Evolutionary conservation across 2,329 filamentous ascomycete genomes (phyloP), one percentile per base, ranked within the genome.

Genomic region (Emmonsia crescens): DNA sequence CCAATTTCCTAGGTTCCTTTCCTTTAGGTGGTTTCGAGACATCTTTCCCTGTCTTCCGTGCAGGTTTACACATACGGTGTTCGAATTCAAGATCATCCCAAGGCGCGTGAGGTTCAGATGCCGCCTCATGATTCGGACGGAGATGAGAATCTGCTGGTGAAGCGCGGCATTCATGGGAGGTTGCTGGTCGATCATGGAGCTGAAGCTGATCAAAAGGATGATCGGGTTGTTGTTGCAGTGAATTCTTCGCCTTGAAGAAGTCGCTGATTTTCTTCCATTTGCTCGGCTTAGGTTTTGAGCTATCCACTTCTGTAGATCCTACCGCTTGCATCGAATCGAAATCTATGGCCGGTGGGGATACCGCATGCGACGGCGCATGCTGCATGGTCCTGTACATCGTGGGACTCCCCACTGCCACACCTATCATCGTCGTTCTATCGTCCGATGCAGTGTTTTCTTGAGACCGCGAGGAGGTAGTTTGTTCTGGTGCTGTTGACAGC

Each of bases 341-440:
- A 16, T 51, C 51, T 60, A 27, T n/a, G n/a, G 31, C 44, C 19
- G 29, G 14, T 31, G 33, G 14, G n/a, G 49, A 46, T 33, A 49
- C 33, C 9, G 24, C 44, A 38, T 14, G 19, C 29, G 12, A 42
- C 8, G 12, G 31, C 12, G 19, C 6, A 29, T 38, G 27, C 27
- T 52, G 49, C 12, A 9, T 14, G 6, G 33, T n/a, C 24, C 49
- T 60, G 33, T 54, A 21, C 65, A 72, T 66, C 16, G 79, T 76
- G 29, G 88, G 88, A 68, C 87, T 91, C 38, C 88, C 88, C 61
- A 91, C 75, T 1, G 88, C 88, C 80, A 91, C 86, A 10, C 89
- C 89, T 64, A 91, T 91, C 66, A 77, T 79, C 63, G 91, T 91
- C 66, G 77, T 79, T 64, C 77, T 75, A 52, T 78, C 77, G 8